Percentiles rank a stretch among this genome's conserved stretches.
Evolutionary conservation across 2,329 filamentous ascomycete species (phyloP).

Genomic region (Ustilaginoidea virens): DNA sequence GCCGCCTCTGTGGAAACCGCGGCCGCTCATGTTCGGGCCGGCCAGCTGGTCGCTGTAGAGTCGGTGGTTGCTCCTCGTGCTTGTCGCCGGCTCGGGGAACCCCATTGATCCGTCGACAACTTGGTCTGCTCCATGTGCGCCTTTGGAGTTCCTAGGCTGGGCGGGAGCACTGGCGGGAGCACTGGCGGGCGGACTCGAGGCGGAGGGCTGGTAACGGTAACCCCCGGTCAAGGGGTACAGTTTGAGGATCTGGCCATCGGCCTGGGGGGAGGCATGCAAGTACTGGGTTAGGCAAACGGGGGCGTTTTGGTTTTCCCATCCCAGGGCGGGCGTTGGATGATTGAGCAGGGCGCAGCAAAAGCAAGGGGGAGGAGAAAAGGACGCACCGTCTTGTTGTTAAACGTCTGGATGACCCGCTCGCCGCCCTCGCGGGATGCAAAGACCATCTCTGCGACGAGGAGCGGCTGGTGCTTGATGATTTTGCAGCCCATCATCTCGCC

Average conservation of each 20-base stretch:
- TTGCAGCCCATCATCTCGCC: conserved; percentile 53
- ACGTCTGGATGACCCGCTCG: conserved; percentile 57
- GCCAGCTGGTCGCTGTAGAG: conserved; percentile 39
- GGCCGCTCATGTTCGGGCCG: conserved; percentile 12
- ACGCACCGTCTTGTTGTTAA: conserved; percentile 63
- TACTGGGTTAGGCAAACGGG: background rate
- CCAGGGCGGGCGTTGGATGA: too few species aligned
- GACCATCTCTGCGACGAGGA: conserved; percentile 63
- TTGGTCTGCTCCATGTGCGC: conserved; percentile 14
- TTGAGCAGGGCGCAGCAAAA: too few species aligned
- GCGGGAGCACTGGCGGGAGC: conserved; percentile 17
- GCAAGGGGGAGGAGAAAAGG: conserved; percentile 4
- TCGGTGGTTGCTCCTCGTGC: conserved; percentile 18
- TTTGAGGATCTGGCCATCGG: conserved; percentile 58
- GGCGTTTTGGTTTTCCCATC: background rate
- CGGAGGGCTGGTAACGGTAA: conserved; percentile 16
- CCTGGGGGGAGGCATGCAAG: conserved; percentile 25
- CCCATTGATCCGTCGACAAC: conserved; percentile 39
- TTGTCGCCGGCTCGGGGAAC: conserved; percentile 29
- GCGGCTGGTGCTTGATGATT: conserved; percentile 50
- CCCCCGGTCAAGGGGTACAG: conserved; percentile 52
- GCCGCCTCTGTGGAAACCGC: conserved; percentile 12
- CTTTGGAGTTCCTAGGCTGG: too few species aligned
- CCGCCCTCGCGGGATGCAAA: conserved; percentile 60
- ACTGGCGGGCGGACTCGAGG: conserved; percentile 15